A percentile compares a stretch with the other conserved stretches of the same genome.
phyloP scores from a whole-genome alignment of 129 eudicot species.

The Chrysanthemum lavandulifolium region DNA sequence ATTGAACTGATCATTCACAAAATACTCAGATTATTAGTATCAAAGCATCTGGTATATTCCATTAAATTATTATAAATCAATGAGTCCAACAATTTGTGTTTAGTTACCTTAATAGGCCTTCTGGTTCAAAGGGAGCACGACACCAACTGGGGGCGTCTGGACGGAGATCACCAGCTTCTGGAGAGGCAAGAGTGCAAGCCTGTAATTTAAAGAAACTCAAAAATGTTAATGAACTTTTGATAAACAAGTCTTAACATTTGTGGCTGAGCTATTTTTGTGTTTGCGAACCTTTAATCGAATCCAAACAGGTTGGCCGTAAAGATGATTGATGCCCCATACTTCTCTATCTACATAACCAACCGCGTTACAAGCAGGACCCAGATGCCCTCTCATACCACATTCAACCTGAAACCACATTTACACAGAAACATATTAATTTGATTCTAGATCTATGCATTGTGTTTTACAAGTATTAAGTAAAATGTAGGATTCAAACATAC shows the following conservation, averaged over 20 bases:
- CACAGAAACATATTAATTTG: neutral
- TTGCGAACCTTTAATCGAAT: slow-evolving; percentile 54
- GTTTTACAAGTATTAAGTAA: neutral
- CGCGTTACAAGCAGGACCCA: slow-evolving; percentile 92
- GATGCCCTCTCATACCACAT: slow-evolving; percentile 91
- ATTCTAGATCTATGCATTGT: neutral
- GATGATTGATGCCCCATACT: slow-evolving; percentile 90
- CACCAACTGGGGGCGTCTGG: slow-evolving; percentile 84
- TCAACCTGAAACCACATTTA: slow-evolving; percentile 39
- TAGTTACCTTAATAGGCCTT: slow-evolving; percentile 74
- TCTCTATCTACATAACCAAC: slow-evolving; percentile 85
- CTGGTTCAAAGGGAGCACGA: slow-evolving; percentile 86
- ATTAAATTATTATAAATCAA: too few relatives aligned
- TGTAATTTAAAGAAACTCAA: slow-evolving; percentile 17
- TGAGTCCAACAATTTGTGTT: neutral
- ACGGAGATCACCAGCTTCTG: slow-evolving; percentile 57
- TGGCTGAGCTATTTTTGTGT: too few relatives aligned
- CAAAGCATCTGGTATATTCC: too few relatives aligned
- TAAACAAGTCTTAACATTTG: neutral
- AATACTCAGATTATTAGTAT: neutral
- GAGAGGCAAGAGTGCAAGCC: slow-evolving; percentile 80
- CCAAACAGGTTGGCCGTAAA: slow-evolving; percentile 71
- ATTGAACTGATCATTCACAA: slow-evolving; percentile 48
- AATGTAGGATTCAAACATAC: slow-evolving; percentile 27
- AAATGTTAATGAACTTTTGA: neutral